phyloP scores from a whole-genome alignment of 345 rosid species.

The Gossypium raimondii region DNA sequence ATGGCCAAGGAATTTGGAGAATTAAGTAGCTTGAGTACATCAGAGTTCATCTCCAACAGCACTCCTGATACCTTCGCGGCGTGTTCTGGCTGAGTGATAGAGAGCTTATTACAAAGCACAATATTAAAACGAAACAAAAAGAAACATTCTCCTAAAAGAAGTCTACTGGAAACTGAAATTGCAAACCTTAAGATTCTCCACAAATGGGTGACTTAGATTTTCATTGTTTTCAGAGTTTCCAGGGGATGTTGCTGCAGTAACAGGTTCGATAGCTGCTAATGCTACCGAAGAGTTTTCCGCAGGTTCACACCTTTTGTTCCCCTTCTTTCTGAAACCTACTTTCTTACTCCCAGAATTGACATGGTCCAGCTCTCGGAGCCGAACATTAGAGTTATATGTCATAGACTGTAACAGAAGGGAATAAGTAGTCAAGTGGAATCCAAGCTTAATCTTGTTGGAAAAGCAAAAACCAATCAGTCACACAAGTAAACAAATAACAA shows the following conservation, averaged over 20 bases:
- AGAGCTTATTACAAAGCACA: not conserved
- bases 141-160: not conserved
- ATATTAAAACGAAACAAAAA: not conserved
- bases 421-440: not conserved
- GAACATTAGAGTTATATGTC: not conserved
- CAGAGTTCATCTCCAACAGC: slow-evolving; percentile 10
- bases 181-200: slow-evolving; percentile 9
- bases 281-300: not conserved
- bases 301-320: not conserved
- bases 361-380: not conserved
- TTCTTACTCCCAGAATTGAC: slow-evolving; percentile 4
- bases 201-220: not conserved
- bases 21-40: slow-evolving; percentile 4
- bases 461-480: slow-evolving; percentile 2
- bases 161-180: not conserved
- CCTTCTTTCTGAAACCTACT: slow-evolving; percentile 2
- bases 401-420: not conserved
- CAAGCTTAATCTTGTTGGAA: not conserved
- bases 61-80: not conserved
- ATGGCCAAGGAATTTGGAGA: slow-evolving; percentile 1
- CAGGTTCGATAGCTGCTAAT: not conserved
- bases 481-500: not conserved
- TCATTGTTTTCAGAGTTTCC: slow-evolving; percentile 1
- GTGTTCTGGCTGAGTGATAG: slow-evolving; percentile 1
- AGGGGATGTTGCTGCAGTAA: slow-evolving; percentile 5